Evolutionary conservation across 2,329 filamentous ascomycete species (phyloP).

Genomic region (Aureobasidium sp.): DNA sequence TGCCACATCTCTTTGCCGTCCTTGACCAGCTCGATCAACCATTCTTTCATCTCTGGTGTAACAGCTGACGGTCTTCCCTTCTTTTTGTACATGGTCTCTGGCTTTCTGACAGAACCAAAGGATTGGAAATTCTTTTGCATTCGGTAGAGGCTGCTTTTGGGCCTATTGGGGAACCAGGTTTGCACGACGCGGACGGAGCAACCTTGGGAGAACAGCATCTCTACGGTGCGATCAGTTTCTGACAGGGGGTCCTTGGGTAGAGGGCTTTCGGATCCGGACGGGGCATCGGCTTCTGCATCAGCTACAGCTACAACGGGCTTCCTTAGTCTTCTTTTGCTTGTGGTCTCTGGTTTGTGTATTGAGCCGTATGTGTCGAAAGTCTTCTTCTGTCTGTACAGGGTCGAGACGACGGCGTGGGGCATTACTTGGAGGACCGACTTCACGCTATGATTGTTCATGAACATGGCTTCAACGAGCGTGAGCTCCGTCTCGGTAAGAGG

Average conservation of each 20-base stretch:
- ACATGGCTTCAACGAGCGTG: constrained; percentile 7
- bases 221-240: constrained; percentile 1
- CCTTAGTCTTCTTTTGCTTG: neutral
- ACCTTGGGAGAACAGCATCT: neutral
- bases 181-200: neutral
- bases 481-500: constrained; percentile 3
- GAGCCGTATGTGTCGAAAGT: neutral
- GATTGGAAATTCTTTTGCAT: neutral
- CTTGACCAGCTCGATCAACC: neutral
- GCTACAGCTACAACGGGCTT: neutral
- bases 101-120: neutral
- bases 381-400: constrained; percentile 1
- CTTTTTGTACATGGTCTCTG: neutral
- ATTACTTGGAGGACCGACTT: neutral
- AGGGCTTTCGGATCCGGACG: neutral
- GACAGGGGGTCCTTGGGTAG: neutral
- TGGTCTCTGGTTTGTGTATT: neutral
- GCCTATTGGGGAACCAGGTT: constrained; percentile 1
- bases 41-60: constrained; percentile 3
- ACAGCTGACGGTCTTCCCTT: neutral
- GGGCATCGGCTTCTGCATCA: neutral
- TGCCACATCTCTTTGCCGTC: constrained; percentile 4
- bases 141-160: neutral
- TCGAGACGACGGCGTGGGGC: neutral
- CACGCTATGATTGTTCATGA: neutral